Evolutionary conservation across 352 stramenopile genomes (phyloP), one percentile per base, ranked within the genome.

Genomic region (Nothophytophthora sp.): DNA sequence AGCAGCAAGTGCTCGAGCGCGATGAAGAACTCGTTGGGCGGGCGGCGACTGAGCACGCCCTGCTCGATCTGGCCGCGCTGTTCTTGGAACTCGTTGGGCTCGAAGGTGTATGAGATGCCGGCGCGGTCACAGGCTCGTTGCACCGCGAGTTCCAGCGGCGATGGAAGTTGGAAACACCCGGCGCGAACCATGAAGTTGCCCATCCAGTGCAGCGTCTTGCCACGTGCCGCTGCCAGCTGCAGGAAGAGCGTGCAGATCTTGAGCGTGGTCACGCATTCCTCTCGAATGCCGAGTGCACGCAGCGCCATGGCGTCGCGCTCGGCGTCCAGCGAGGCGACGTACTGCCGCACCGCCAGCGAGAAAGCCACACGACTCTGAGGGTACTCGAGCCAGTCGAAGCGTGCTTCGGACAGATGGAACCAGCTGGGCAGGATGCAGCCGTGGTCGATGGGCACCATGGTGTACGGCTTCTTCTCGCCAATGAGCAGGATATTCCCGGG

Each of bases 381-480:
- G 25, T 88, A 92, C 60, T 87, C 76, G 29, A 92, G 66, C 81
- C 80, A 92, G 50, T 92, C 81, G 56, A 92, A 93, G 38, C 81
- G 65, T 20, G 81, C 81, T 46, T 90, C 81, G 2, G 76, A 85
- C n/a, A 91, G 50, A 30, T 88, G 74, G 47, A 88, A 92, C 79
- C 75, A 91, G 32, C 77, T 90, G n/a, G 75, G 75, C 1, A 92
- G 61, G 42, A 89, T 88, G 54, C 76, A 91, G 7, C 83, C 83
- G 41, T 90, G 76, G 39, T 90, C 83, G 36, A 88, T 90, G 7
- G 79, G 77, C 5, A 80, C 72, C 79, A 92, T 93, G 0, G 76
- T 89, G 60, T 84, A 91, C 42, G 76, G 80, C 25, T 85, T 73
- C 50, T 77, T 86, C 20, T 91, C 82, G 5, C 78, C 79, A 16